Percentiles rank a stretch among this genome's conserved stretches.
Evolutionary conservation across 2,329 filamentous ascomycete species (phyloP).

Genomic region (Zasmidium citrigriseum): DNA sequence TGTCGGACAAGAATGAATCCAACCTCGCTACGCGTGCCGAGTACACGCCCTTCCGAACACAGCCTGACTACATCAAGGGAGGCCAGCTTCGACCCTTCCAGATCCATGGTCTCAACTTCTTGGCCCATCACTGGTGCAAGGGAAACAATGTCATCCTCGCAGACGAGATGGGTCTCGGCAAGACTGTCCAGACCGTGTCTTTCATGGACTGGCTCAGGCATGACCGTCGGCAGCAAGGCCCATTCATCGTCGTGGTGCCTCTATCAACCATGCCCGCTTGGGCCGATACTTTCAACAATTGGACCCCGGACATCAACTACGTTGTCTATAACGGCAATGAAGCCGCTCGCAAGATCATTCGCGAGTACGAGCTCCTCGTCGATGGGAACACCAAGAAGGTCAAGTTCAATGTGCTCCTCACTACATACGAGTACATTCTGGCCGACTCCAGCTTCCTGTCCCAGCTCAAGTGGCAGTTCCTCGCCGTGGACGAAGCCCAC

Average conservation of each 20-base stretch:
- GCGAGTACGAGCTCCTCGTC: slow-evolving; percentile 83
- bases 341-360: slow-evolving; percentile 80
- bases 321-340: slow-evolving; percentile 94
- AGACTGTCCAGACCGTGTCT: slow-evolving; percentile 95
- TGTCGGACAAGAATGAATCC: slow-evolving; percentile 75
- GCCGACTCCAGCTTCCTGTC: slow-evolving; percentile 81
- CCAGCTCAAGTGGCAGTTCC: slow-evolving; percentile 94
- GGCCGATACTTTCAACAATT: slow-evolving; percentile 96
- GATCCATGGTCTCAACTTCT: slow-evolving; percentile 88
- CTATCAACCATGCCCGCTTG: slow-evolving; percentile 96
- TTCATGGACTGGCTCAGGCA: slow-evolving; percentile 98
- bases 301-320: slow-evolving; percentile 95
- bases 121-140: slow-evolving; percentile 93
- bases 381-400: slow-evolving; percentile 84
- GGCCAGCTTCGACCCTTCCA: slow-evolving; percentile 92
- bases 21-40: slow-evolving; percentile 72
- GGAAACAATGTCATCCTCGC: slow-evolving; percentile 95
- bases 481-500: slow-evolving; percentile 95
- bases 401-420: slow-evolving; percentile 97
- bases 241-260: slow-evolving; percentile 95
- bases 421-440: slow-evolving; percentile 95
- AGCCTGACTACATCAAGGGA: slow-evolving; percentile 80
- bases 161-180: slow-evolving; percentile 97
- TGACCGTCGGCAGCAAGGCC: slow-evolving; percentile 84
- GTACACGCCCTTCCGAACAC: slow-evolving; percentile 72